Evolutionary conservation across 2,329 filamentous ascomycete species (phyloP).

Genomic region (Cercospora nicotianae): DNA sequence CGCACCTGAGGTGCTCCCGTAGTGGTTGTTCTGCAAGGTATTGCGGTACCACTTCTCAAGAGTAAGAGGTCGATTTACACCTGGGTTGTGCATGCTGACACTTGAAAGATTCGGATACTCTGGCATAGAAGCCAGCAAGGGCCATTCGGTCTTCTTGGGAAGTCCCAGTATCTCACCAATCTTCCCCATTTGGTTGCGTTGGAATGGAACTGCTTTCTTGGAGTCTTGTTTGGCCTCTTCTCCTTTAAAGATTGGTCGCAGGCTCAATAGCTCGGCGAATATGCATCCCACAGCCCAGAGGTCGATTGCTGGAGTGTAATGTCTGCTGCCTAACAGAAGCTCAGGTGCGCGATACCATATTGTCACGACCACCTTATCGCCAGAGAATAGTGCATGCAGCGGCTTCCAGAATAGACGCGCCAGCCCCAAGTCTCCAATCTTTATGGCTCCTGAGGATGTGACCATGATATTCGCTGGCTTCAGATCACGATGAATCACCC

Average conservation of each 20-base stretch:
- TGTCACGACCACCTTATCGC: constrained; percentile 97
- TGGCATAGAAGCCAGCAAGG: constrained; percentile 78
- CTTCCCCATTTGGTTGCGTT: constrained; percentile 98
- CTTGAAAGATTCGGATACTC: constrained; percentile 60
- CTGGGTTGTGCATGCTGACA: constrained; percentile 47
- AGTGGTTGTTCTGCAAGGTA: constrained; percentile 51
- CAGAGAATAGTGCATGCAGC: constrained; percentile 83
- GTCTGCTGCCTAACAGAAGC: constrained; percentile 83
- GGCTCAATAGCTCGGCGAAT: constrained; percentile 86
- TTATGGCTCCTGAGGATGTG: constrained; percentile 82
- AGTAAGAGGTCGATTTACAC: constrained; percentile 54
- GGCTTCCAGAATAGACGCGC: constrained; percentile 94
- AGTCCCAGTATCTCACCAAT: constrained; percentile 96
- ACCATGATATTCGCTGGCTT: constrained; percentile 99
- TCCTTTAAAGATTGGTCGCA: constrained; percentile 95
- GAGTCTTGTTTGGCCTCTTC: constrained; percentile 99
- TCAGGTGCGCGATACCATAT: constrained; percentile 99
- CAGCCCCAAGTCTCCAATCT: constrained; percentile 90
- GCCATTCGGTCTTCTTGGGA: constrained; percentile 86
- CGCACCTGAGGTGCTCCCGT: constrained; percentile 37
- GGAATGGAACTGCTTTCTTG: constrained; percentile 96
- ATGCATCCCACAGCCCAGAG: constrained; percentile 98
- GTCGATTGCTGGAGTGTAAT: constrained; percentile 96
- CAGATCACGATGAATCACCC: constrained; percentile 94
- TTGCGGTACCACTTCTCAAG: constrained; percentile 68